These are phyloP conservation scores for Trichoderma aggressivum DNA, from an alignment of 2,329 filamentous ascomycete genomes.

Conservation along the genomic window DNA sequence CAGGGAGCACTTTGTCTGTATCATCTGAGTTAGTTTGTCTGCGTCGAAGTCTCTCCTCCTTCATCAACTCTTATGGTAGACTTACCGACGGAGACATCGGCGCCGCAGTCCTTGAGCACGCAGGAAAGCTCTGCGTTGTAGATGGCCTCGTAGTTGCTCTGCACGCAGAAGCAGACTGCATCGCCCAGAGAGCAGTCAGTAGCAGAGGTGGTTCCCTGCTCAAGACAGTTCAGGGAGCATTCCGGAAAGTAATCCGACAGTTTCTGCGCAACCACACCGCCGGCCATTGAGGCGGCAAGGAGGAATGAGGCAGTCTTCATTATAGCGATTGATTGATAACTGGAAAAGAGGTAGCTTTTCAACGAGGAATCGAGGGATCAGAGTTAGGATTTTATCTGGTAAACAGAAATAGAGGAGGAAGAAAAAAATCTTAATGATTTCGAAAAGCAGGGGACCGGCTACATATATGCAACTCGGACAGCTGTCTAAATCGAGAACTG, in stretches of 20 bases:
- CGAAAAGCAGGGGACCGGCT: neutral
- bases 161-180: slow-evolving; percentile 27
- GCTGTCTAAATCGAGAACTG: neutral
- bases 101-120: slow-evolving; percentile 29
- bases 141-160: slow-evolving; percentile 30
- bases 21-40: neutral
- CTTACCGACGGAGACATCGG: slow-evolving; percentile 28
- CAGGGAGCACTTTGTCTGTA: slow-evolving; percentile 21
- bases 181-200: slow-evolving; percentile 28
- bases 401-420: neutral
- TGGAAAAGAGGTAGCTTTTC: neutral
- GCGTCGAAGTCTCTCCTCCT: too few relatives aligned
- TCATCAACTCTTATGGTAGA: neutral
- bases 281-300: slow-evolving; percentile 22
- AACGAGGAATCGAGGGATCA: neutral
- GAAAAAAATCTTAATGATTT: neutral
- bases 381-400: neutral
- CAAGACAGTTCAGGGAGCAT: slow-evolving; percentile 31
- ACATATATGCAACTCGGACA: neutral
- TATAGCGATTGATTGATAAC: neutral
- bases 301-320: slow-evolving; percentile 20
- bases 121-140: slow-evolving; percentile 27
- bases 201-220: slow-evolving; percentile 24
- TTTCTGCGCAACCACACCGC: slow-evolving; percentile 23
- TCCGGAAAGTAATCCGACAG: slow-evolving; percentile 27